Evolutionary conservation across 2,329 filamentous ascomycete species (phyloP).

Genomic region (Alternaria viburni): DNA sequence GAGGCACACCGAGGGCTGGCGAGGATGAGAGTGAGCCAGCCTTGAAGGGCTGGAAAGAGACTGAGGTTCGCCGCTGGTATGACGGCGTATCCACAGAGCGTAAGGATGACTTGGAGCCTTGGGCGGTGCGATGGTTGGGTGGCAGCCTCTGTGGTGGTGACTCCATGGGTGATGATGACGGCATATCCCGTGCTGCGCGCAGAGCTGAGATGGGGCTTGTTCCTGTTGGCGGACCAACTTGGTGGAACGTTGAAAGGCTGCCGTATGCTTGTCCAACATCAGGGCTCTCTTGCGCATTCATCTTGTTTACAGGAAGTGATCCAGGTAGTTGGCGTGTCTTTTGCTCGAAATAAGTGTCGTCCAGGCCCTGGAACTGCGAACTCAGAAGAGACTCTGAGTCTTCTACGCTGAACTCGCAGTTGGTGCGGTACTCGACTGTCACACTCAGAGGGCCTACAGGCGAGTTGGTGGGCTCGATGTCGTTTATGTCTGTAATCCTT

Average conservation of each 20-base stretch:
- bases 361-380: constrained; percentile 89
- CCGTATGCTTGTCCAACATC: constrained; percentile 84
- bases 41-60: constrained; percentile 96
- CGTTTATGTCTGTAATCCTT: constrained; percentile 69
- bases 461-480: constrained; percentile 83
- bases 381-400: constrained; percentile 90
- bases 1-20: constrained; percentile 64
- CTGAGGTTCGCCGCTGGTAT: constrained; percentile 73
- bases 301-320: constrained; percentile 72
- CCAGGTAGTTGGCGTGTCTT: constrained; percentile 70
- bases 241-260: constrained; percentile 85
- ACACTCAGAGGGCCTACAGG: constrained; percentile 84
- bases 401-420: constrained; percentile 89
- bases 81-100: constrained; percentile 58
- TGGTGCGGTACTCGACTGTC: constrained; percentile 81
- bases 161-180: constrained; percentile 58
- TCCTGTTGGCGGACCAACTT: constrained; percentile 74
- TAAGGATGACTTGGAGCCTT: constrained; percentile 58
- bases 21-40: constrained; percentile 93
- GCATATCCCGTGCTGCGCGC: constrained; percentile 68
- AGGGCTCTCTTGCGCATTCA: constrained; percentile 53
- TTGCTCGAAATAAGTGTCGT: constrained; percentile 85
- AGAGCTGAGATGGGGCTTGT: constrained; percentile 88
- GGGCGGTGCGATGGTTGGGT: constrained; percentile 53
- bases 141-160: constrained; percentile 59